Evolutionary conservation across 345 rosid genomes (phyloP).

Genomic region (Boechera retrofracta): DNA sequence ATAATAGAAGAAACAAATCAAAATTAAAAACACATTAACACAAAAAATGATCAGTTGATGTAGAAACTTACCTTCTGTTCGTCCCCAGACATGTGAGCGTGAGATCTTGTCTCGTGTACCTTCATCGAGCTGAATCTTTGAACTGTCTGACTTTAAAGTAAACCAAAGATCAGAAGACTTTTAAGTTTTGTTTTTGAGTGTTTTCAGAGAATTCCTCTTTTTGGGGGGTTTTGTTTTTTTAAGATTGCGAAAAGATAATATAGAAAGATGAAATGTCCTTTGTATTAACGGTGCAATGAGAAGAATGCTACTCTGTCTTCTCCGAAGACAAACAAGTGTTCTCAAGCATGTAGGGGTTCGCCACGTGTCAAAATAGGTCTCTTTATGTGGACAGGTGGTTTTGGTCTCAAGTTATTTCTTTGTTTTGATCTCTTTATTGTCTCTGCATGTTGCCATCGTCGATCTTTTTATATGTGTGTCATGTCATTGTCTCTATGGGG

Average conservation of each 20-base stretch:
- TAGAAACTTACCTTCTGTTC: conserved; percentile 51
- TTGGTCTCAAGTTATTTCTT: conserved; percentile 38
- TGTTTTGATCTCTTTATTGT: conserved; percentile 26
- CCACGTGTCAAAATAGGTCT: conserved; percentile 38
- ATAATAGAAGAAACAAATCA: not conserved
- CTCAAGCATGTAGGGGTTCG: conserved; percentile 14
- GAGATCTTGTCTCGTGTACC: conserved; percentile 84
- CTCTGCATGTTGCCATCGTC: conserved; percentile 39
- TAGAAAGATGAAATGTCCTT: conserved; percentile 32
- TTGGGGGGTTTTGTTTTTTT: not conserved
- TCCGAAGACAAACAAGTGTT: conserved; percentile 41
- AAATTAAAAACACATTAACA: not conserved
- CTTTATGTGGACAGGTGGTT: conserved; percentile 44
- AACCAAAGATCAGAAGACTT: conserved; percentile 6
- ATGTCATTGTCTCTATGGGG: conserved; percentile 28
- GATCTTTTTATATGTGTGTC: conserved; percentile 2
- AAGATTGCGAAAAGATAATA: conserved; percentile 19
- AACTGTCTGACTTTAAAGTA: not conserved
- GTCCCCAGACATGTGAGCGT: conserved; percentile 54
- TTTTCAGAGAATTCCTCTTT: not conserved
- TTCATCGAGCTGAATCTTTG: conserved; percentile 36
- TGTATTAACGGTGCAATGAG: conserved; percentile 38
- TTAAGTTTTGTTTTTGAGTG: conserved; percentile 14
- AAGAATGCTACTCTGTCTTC: conserved; percentile 45
- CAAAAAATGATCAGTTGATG: not conserved